phyloP scores from a whole-genome alignment of 306 rosid genomes.

The Crotalaria pallida region DNA sequence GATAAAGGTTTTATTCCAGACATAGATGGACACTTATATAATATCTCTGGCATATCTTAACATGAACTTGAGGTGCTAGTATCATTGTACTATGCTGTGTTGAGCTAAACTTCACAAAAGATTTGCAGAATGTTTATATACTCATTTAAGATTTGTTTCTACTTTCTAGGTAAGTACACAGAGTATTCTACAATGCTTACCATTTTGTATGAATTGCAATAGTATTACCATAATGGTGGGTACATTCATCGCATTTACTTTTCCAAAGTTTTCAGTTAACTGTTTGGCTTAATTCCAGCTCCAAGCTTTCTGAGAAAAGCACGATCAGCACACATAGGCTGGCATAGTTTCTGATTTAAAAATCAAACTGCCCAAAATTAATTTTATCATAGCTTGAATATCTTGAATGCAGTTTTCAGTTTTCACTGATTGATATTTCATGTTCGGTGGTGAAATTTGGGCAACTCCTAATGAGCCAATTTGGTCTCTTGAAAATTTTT shows the following conservation, averaged over 20 bases:
- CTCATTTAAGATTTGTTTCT: background rate
- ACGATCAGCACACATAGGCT: background rate
- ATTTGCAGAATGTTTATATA: background rate
- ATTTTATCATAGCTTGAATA: too few species aligned
- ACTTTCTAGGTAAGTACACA: background rate
- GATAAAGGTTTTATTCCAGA: constrained; percentile 70
- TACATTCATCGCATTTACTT: background rate
- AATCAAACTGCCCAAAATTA: too few species aligned
- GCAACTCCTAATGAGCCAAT: too few species aligned
- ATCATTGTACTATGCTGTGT: constrained; percentile 7
- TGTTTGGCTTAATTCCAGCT: background rate
- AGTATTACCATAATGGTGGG: background rate
- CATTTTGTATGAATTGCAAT: background rate
- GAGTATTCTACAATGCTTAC: background rate
- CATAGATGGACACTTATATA: constrained; percentile 64
- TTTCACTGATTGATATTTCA: too few species aligned
- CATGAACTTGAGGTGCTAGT: background rate
- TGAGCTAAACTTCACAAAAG: background rate
- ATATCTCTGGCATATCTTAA: constrained; percentile 41
- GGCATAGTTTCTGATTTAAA: too few species aligned
- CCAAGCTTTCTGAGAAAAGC: background rate
- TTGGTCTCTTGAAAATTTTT: too few species aligned
- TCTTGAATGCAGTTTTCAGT: too few species aligned
- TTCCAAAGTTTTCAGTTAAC: background rate
- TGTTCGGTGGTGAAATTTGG: too few species aligned